Conservation (phyloP, 176 grass and related monocot species). For the Canna indica region DNA sequence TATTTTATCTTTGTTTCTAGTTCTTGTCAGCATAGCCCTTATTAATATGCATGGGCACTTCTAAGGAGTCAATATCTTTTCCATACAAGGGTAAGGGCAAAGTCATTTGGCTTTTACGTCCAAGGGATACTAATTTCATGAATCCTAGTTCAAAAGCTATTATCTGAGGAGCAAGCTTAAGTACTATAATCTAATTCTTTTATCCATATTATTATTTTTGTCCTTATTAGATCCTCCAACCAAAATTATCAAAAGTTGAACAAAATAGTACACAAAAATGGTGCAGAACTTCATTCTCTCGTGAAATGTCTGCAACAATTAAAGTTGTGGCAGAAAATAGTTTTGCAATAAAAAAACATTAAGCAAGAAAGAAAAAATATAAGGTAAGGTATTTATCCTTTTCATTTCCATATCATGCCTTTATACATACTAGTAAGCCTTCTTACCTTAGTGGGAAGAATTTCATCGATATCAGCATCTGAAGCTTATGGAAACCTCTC, state of each 20-base stretch:
- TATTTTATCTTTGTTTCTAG: background rate
- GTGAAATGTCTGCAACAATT: no score
- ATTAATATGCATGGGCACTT: background rate
- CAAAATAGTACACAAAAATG: background rate
- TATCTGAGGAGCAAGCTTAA: background rate
- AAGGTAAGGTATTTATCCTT: no score
- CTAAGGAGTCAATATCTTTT: no score
- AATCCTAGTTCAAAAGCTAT: background rate
- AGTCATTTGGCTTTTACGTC: no score
- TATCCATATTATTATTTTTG: background rate
- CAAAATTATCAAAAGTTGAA: background rate
- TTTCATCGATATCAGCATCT: conserved; percentile 63
- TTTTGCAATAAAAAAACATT: no score
- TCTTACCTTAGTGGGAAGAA: conserved; percentile 72
- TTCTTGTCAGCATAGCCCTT: background rate
- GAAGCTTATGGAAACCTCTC: conserved; percentile 64
- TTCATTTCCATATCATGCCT: no score
- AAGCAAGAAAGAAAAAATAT: no score
- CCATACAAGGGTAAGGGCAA: no score
- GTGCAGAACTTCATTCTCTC: no score
- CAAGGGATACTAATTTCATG: background rate
- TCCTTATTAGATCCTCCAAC: background rate
- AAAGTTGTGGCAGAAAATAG: no score
- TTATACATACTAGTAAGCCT: no score
- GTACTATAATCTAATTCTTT: background rate